A percentile compares a stretch with the other conserved stretches of the same genome.
phyloP scores from a whole-genome alignment of 2,329 filamentous ascomycete species.

The Zalaria sp. region DNA sequence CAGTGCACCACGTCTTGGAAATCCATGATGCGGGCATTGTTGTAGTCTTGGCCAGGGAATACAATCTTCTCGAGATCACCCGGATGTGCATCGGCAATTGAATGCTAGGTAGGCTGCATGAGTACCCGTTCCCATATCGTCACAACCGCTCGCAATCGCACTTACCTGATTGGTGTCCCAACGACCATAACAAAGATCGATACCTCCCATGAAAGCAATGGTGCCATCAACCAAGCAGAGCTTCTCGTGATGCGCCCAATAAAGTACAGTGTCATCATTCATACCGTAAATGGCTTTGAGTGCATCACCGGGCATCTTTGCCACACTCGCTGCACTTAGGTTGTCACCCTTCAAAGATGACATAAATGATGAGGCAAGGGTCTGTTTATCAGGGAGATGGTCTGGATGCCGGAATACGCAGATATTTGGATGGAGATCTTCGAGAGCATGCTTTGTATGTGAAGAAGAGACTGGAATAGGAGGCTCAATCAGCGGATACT shows the following conservation, averaged over 20 bases:
- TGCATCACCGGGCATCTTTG: conserved; percentile 56
- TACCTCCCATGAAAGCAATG: conserved; percentile 77
- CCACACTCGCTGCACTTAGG: conserved; percentile 38
- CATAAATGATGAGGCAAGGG: conserved; percentile 44
- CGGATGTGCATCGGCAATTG: conserved; percentile 73
- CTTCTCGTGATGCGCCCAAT: conserved; percentile 92
- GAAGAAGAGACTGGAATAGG: conserved; percentile 43
- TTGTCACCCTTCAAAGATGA: conserved; percentile 42
- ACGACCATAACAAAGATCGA: conserved; percentile 75
- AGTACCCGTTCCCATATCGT: neutral
- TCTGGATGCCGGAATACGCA: conserved; percentile 84
- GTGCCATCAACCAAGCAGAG: conserved; percentile 68
- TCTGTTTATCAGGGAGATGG: conserved; percentile 61
- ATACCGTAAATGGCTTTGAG: conserved; percentile 71
- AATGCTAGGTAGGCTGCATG: conserved; percentile 36
- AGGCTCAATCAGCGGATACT: conserved; percentile 28
- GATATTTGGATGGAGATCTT: conserved; percentile 67
- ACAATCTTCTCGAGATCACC: conserved; percentile 60
- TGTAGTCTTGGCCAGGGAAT: conserved; percentile 86
- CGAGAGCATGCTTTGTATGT: conserved; percentile 69
- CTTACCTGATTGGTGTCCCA: conserved; percentile 63
- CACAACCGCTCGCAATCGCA: conserved; percentile 29
- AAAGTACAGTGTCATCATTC: conserved; percentile 66
- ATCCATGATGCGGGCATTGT: conserved; percentile 73
- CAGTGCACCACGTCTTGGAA: conserved; percentile 65